A percentile compares a stretch with the other conserved stretches of the same genome.
phyloP scores from a whole-genome alignment of 1,284 basidiomycete genomes.

The Austropuccinia psidii region DNA sequence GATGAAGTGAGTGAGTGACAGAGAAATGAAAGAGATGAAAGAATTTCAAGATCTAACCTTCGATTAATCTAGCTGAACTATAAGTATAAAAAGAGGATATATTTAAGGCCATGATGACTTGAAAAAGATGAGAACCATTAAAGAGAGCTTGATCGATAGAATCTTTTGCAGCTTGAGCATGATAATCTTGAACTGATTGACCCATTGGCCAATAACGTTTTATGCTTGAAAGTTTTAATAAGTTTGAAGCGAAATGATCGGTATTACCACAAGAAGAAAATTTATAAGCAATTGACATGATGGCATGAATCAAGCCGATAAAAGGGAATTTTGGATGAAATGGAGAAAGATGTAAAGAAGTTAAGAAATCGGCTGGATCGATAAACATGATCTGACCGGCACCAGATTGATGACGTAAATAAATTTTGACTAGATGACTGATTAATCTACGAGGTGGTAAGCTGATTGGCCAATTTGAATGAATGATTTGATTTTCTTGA shows the following conservation, averaged over 20 bases:
- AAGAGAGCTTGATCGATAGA: constrained; percentile 12
- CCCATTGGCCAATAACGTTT: constrained; percentile 26
- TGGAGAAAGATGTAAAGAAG: constrained; percentile 16
- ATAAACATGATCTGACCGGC: constrained; percentile 28
- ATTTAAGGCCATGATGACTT: constrained; percentile 10
- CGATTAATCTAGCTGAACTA: not conserved
- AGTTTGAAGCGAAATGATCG: constrained; percentile 1
- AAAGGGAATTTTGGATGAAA: constrained; percentile 22
- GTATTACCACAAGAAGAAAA: not conserved
- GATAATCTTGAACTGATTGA: not conserved
- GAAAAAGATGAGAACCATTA: not conserved
- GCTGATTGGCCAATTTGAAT: constrained; percentile 17
- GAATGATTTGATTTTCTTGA: not conserved
- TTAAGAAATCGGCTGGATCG: constrained; percentile 5
- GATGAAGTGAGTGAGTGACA: not conserved
- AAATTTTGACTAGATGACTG: constrained; percentile 21
- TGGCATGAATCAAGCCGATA: constrained; percentile 19
- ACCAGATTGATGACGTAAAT: constrained; percentile 2
- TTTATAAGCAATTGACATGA: constrained; percentile 27
- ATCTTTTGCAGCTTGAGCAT: constrained; percentile 16
- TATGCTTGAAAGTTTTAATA: not conserved
- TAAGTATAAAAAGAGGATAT: constrained; percentile 8
- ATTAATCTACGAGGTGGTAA: constrained; percentile 17
- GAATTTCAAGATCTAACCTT: not conserved
- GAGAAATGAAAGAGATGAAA: not conserved